Conservation (phyloP, 2,329 filamentous ascomycete genomes). For the Talaromyces albobiverticillius region DNA sequence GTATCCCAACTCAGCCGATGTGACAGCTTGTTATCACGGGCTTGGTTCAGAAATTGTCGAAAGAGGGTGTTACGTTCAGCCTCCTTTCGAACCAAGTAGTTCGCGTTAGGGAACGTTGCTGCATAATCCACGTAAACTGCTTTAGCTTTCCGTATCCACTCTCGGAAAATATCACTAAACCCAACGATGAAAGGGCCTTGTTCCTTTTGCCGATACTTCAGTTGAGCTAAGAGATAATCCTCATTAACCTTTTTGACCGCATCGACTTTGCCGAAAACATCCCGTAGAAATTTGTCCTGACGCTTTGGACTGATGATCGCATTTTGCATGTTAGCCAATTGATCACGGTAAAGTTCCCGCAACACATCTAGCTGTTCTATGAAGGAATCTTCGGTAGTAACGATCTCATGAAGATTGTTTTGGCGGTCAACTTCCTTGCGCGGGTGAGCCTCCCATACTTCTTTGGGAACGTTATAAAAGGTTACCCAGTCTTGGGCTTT, state of each 20-base stretch:
- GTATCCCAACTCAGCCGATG: conserved; percentile 89
- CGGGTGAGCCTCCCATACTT: conserved; percentile 66
- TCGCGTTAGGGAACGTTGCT: conserved; percentile 78
- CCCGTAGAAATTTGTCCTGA: conserved; percentile 72
- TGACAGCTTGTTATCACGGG: conserved; percentile 72
- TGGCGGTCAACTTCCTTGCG: conserved; percentile 91
- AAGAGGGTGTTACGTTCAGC: conserved; percentile 82
- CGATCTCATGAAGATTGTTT: conserved; percentile 92
- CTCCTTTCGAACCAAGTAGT: conserved; percentile 79
- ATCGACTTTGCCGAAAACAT: conserved; percentile 90
- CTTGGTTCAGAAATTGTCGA: conserved; percentile 77
- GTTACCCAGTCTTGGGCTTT: conserved; percentile 82
- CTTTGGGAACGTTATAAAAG: conserved; percentile 80
- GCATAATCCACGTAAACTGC: conserved; percentile 89
- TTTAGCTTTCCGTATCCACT: conserved; percentile 96
- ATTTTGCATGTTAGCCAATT: conserved; percentile 68
- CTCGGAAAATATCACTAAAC: conserved; percentile 94
- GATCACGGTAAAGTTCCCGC: conserved; percentile 79
- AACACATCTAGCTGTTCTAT: conserved; percentile 88
- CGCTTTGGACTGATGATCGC: conserved; percentile 77
- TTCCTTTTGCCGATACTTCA: conserved; percentile 95
- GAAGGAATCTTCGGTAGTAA: conserved; percentile 87
- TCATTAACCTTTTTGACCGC: conserved; percentile 87
- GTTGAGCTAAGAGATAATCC: conserved; percentile 83
- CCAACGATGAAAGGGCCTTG: conserved; percentile 92